Conservation (phyloP, 768 basidiomycete genomes). For the Crepidotus variabilis region DNA sequence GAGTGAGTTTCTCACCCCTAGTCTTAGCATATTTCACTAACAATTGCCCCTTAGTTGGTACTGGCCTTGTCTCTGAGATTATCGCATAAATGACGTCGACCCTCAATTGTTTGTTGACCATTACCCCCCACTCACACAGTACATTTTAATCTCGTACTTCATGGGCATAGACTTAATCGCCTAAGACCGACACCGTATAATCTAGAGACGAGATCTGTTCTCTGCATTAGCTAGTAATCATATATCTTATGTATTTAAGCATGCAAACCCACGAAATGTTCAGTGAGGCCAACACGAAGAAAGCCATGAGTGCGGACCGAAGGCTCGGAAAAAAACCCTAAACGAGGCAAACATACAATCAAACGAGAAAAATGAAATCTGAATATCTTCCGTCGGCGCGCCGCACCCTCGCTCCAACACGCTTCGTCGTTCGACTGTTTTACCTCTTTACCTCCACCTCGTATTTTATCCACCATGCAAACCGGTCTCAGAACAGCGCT, state of each 20-base stretch:
- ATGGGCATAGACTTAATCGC: background rate
- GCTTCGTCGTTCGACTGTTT: conserved; percentile 4
- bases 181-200: background rate
- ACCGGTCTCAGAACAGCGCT: conserved; percentile 30
- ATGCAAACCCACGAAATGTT: no score
- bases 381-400: background rate
- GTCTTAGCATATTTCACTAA: background rate
- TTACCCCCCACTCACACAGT: conserved; percentile 15
- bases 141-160: background rate
- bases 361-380: conserved; percentile 14
- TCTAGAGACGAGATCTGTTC: background rate
- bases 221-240: background rate
- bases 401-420: conserved; percentile 9
- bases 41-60: conserved; percentile 60
- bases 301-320: background rate
- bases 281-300: background rate
- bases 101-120: background rate
- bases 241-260: background rate
- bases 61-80: conserved; percentile 90
- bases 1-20: conserved; percentile 43
- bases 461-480: conserved; percentile 30
- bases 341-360: background rate
- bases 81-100: conserved; percentile 31
- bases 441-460: conserved; percentile 2
- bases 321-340: background rate